Percentiles rank a stretch among this genome's conserved stretches.
phyloP scores from a whole-genome alignment of 306 rosid genomes.

The Malus fusca region DNA sequence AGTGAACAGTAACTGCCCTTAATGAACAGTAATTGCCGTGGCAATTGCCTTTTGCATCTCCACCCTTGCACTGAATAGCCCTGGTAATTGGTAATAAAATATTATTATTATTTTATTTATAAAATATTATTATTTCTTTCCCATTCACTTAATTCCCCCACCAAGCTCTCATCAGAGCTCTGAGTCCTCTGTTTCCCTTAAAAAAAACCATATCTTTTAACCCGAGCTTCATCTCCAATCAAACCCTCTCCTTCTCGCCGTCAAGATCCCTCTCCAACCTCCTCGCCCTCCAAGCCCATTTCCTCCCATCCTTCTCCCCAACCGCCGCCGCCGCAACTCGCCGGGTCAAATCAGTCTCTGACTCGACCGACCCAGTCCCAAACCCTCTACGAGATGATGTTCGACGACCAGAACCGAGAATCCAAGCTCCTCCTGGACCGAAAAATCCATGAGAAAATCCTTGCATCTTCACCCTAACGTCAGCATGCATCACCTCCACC shows the following conservation, averaged over 20 bases:
- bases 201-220: no score
- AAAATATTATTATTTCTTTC: not conserved
- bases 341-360: slow-evolving; percentile 2
- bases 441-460: slow-evolving; percentile 33
- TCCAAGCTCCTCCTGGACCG: slow-evolving; percentile 34
- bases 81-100: no score
- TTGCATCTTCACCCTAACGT: not conserved
- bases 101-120: no score
- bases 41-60: no score
- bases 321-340: not conserved
- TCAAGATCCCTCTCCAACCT: slow-evolving; percentile 40
- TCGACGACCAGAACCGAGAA: slow-evolving; percentile 42
- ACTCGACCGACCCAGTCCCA: slow-evolving; percentile 30
- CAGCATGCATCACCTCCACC: no score
- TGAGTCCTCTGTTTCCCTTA: no score
- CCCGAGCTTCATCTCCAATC: slow-evolving; percentile 43
- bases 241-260: slow-evolving; percentile 49
- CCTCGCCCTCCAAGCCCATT: slow-evolving; percentile 27
- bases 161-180: slow-evolving; percentile 11
- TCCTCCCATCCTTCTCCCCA: slow-evolving; percentile 24
- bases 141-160: not conserved
- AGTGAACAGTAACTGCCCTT: no score
- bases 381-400: slow-evolving; percentile 77
- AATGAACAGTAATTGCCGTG: no score
- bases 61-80: no score